A percentile compares a stretch with the other conserved stretches of the same genome.
phyloP scores from a whole-genome alignment of 208 protist genomes.

The Acanthamoeba healyi region DNA sequence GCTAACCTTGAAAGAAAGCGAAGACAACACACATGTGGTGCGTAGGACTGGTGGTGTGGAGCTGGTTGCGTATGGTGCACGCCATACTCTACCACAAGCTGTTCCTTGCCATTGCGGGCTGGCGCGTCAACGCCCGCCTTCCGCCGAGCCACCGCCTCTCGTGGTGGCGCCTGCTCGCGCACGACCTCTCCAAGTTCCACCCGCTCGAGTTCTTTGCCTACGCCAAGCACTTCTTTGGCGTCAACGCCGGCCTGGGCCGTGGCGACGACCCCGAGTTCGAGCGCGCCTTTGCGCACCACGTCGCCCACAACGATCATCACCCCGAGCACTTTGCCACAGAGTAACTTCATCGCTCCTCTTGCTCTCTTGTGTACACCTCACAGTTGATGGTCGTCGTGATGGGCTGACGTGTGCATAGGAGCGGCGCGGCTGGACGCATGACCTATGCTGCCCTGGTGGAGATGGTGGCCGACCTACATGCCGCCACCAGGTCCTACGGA shows the following conservation, averaged over 20 bases:
- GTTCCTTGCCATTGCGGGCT: background rate
- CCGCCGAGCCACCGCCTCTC: background rate
- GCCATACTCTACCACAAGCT: background rate
- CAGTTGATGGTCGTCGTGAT: background rate
- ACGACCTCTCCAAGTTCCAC: conserved; percentile 46
- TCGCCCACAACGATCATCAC: conserved; percentile 9
- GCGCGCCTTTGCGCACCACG: background rate
- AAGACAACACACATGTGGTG: no score
- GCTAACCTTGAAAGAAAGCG: no score
- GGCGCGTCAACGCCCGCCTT: background rate
- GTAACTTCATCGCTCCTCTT: no score
- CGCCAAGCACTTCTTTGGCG: background rate
- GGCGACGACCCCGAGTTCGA: background rate
- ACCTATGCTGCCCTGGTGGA: background rate
- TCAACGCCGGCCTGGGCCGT: background rate
- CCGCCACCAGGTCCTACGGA: background rate
- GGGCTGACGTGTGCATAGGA: background rate
- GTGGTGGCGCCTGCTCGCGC: background rate
- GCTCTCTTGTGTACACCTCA: no score
- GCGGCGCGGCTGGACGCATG: background rate
- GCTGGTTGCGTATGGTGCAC: background rate
- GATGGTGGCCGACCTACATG: background rate
- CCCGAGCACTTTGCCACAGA: conserved; percentile 6
- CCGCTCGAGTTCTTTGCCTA: conserved; percentile 20
- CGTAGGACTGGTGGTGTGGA: no score